Conservation (phyloP, 106 monocot species). For the Apostasia shenzhenica region DNA sequence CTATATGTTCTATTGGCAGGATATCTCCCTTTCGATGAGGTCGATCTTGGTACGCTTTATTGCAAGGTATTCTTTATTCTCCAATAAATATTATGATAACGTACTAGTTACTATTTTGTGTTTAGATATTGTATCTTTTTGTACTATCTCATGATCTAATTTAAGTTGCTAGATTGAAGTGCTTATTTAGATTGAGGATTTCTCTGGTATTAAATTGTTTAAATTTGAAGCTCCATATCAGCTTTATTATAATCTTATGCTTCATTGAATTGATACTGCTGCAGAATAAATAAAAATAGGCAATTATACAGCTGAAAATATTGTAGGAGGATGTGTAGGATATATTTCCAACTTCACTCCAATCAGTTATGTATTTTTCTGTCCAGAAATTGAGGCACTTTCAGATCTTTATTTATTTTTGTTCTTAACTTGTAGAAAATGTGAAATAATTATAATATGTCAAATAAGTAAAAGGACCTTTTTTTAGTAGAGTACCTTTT, state of each 20-base stretch:
- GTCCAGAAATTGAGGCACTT: too few species aligned
- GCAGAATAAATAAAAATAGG: background rate
- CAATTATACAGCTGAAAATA: background rate
- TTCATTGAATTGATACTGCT: background rate
- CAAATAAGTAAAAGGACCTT: too few species aligned
- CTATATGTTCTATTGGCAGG: conserved; percentile 88
- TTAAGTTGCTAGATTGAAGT: background rate
- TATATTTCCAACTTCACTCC: too few species aligned
- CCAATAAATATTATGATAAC: background rate
- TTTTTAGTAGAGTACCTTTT: too few species aligned
- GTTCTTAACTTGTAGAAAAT: too few species aligned
- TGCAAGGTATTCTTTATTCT: conserved; percentile 34
- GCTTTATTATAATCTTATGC: background rate
- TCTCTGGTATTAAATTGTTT: background rate
- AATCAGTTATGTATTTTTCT: too few species aligned
- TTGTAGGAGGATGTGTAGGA: too few species aligned
- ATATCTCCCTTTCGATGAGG: conserved; percentile 92
- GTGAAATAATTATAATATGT: too few species aligned
- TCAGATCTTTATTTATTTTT: too few species aligned
- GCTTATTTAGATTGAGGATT: background rate
- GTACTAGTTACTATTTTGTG: background rate
- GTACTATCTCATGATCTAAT: background rate
- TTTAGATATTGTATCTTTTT: background rate
- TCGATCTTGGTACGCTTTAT: conserved; percentile 79
- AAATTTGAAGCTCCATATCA: background rate